phyloP scores from a whole-genome alignment of 2,329 filamentous ascomycete species.

The Botrytis sinoallii region DNA sequence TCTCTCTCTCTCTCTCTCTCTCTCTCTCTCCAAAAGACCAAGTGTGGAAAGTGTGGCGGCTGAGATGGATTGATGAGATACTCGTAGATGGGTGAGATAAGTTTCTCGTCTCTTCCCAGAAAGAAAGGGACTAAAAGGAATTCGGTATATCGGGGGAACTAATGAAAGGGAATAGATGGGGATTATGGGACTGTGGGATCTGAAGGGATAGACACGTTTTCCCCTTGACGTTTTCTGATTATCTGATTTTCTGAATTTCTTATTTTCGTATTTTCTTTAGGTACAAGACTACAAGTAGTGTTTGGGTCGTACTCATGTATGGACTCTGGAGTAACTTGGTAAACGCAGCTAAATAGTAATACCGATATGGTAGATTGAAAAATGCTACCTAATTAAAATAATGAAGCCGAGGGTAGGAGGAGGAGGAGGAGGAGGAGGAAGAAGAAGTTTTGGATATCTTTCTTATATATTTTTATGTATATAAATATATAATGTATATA shows the following conservation, averaged over 20 bases:
- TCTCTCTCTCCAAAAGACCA: neutral
- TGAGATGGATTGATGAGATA: neutral
- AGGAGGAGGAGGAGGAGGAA: neutral
- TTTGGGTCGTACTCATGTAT: neutral
- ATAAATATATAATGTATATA: neutral
- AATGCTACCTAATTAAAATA: neutral
- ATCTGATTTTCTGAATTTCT: neutral
- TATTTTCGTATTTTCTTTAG: neutral
- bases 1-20: neutral
- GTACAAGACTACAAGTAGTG: neutral
- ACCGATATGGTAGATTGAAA: neutral
- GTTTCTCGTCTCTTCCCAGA: neutral
- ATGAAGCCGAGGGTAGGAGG: neutral
- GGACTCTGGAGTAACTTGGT: neutral
- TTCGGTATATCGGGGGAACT: conserved; percentile 11
- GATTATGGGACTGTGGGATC: neutral
- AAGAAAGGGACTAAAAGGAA: neutral
- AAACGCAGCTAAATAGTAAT: neutral
- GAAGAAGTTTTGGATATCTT: neutral
- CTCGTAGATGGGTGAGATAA: neutral
- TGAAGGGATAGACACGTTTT: neutral
- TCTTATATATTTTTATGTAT: neutral
- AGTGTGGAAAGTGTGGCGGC: neutral
- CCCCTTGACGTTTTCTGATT: neutral
- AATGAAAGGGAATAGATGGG: neutral